Evolutionary conservation across 495 filamentous ascomycete species (phyloP).

Genomic region (Annulohypoxylon maeteangense): DNA sequence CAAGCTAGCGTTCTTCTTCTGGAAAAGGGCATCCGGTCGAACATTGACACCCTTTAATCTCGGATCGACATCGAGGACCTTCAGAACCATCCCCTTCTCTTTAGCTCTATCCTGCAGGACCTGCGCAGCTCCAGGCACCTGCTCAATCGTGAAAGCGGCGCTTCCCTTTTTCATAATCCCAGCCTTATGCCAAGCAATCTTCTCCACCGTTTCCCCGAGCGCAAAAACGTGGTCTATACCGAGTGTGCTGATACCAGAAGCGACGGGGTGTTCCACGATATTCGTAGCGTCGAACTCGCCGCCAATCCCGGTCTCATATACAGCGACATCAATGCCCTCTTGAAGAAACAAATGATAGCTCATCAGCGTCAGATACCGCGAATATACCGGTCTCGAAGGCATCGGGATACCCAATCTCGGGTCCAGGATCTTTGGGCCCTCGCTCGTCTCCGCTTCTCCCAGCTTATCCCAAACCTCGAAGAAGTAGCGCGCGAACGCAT

Average conservation of each 20-base stretch:
- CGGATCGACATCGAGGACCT: conserved; percentile 70
- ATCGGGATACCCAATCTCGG: conserved; percentile 46
- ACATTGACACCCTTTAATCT: conserved; percentile 73
- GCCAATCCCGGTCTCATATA: conserved; percentile 94
- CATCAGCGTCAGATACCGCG: conserved; percentile 89
- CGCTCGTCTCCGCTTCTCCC: conserved; percentile 52
- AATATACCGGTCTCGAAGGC: conserved; percentile 80
- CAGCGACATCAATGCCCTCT: conserved; percentile 81
- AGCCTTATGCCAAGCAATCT: conserved; percentile 97
- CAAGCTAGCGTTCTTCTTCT: conserved; percentile 86
- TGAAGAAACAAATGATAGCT: conserved; percentile 86
- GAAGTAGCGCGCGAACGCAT: conserved; percentile 83
- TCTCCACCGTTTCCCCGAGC: conserved; percentile 83
- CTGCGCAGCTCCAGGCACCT: conserved; percentile 69
- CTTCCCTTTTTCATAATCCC: conserved; percentile 85
- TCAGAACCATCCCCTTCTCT: conserved; percentile 70
- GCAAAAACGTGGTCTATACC: conserved; percentile 89
- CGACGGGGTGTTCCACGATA: conserved; percentile 78
- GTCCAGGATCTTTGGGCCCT: conserved; percentile 39
- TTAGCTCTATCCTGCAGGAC: conserved; percentile 77
- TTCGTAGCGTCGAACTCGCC: conserved; percentile 96
- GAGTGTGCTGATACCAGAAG: conserved; percentile 80
- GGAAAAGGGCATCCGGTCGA: conserved; percentile 81
- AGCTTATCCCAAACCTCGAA: conserved; percentile 89
- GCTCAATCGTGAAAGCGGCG: conserved; percentile 78